These are phyloP conservation scores for Nissolia schottii DNA, from an alignment of 306 rosid genomes.

Conservation along the genomic window DNA sequence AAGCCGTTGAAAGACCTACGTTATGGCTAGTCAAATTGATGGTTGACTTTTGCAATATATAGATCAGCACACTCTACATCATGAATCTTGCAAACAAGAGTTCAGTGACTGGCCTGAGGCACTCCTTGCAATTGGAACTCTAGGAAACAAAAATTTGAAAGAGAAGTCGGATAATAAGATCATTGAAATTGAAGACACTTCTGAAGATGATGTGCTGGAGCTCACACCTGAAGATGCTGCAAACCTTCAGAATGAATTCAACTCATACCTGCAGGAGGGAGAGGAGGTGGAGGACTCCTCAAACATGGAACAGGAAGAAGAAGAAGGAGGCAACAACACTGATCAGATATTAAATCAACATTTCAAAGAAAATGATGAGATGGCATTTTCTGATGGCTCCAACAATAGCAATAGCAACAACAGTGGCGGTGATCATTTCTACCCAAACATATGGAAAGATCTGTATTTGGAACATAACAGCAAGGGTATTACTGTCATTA, in stretches of 20 bases:
- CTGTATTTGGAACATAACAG: too few relatives aligned
- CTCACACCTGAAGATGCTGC: constrained; percentile 35
- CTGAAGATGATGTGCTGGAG: constrained; percentile 30
- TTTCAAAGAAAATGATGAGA: not conserved
- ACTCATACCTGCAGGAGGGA: constrained; percentile 19
- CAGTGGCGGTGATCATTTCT: constrained; percentile 1
- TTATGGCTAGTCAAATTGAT: too few relatives aligned
- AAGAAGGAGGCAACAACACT: too few relatives aligned
- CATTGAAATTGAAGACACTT: constrained; percentile 32
- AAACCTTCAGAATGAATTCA: constrained; percentile 39
- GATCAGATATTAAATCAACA: too few relatives aligned
- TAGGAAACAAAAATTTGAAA: constrained; percentile 45
- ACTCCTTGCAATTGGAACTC: constrained; percentile 73
- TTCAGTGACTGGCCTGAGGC: constrained; percentile 53
- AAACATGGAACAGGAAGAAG: too few relatives aligned
- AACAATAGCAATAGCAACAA: not conserved
- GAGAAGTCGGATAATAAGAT: constrained; percentile 18
- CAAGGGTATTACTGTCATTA: too few relatives aligned
- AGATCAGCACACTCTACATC: too few relatives aligned
- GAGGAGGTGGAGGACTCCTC: constrained; percentile 25
- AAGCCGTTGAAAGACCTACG: too few relatives aligned
- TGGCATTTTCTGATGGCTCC: constrained; percentile 26
- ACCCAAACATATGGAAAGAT: constrained; percentile 34
- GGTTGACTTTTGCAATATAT: too few relatives aligned
- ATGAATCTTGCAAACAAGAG: constrained; percentile 48